Base-by-base conservation (phyloP, 306 rosid species). In the Sicyos edulis region DNA sequence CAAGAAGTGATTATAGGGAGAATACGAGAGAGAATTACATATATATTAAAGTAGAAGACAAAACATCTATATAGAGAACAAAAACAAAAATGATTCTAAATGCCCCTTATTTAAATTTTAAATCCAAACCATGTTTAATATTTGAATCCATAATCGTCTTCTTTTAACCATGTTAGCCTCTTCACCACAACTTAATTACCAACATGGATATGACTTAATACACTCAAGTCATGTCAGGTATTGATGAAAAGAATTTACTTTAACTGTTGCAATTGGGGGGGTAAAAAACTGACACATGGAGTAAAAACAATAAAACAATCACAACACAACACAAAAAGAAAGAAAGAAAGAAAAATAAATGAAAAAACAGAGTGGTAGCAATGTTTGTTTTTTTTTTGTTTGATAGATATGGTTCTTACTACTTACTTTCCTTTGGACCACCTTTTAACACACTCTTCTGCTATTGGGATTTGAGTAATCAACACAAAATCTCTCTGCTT, bases 401-500 rank as follows among this genome's bases (percentile, higher is more conserved):
- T 58, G 24, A 8, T 12, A 22, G 42, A 22, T 34, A 16, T 2
- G 21, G 10, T 56, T 56, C 34, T 21, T 8, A 21, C 8, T 55
- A 26, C 10, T 55, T 55, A 26, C 10, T 55, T 55, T 55, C 60
- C 26, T 54, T 20, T 20, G 61, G 61, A 55, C 32, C 61, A 55
- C 15, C 62, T 57, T 57, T 57, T 57, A 57, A 57, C 34, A 56
- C 62, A 54, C 56, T 6, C 40, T 58, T 58, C 63, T 58, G 45
- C 66, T 26, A 60, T 60, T 60, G 66, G 66, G 66, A 60, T 60
- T 60, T 60, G 66, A 37, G 66, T 60, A 60, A 60, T 60, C 66
- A 60, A 60, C 65, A 24, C 66, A 14, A 29, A 14, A 60, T 60
- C 66, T 58, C 63, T 22, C 40, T 14, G 5, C 34, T 60, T 60